Evolutionary conservation across 352 stramenopile genomes (phyloP), one percentile per base, ranked within the genome.

Genomic region (Peronospora belbahrii): DNA sequence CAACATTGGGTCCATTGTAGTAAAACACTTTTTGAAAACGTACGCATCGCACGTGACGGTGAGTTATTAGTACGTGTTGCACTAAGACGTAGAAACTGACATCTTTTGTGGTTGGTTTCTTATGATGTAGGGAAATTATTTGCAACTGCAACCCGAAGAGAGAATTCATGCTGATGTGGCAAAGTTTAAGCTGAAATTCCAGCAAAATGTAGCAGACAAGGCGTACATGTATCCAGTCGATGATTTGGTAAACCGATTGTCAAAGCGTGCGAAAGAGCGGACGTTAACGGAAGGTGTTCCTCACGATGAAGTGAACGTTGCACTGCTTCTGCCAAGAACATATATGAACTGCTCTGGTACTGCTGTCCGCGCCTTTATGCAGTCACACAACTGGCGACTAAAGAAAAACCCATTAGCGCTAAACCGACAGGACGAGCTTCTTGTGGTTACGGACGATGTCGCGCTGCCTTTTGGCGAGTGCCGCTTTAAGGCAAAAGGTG

Each of bases 281-380:
- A 94, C 83, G 31, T 17, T 83, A 36, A 66, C 62, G 2, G 76
- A 90, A 25, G 80, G 83, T 23, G 83, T 90, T 6, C 76, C 80
- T 2, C 80, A 91, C 41, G 56, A 70, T 4, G 42, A 67, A 22
- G 82, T 90, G 24, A 88, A 91, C 47, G 71, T 92, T 24, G 77
- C 81, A 15, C 37, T 90, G 34, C 55, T 94, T 40, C 59, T 85
- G 11, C 83, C 83, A 0, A 75, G 64, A 6, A 94, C 83, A 6
- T 94, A 79, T 56, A 94, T 94, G 83, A 94, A 94, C 56, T 80
- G 79, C 42, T 90, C 77, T 6, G 82, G 82, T 13, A 75, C 69
- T 23, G 72, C 79, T 0, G 82, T 93, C 15, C 64, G 77, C 34
- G 72, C 71, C 9, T 91, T 90, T 38, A 87, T 93, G 75, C 68